A percentile compares a stretch with the other conserved stretches of the same genome.
Evolutionary conservation across 2,329 filamentous ascomycete species (phyloP).

Genomic region (Aspergillus brunneoviolaceus): DNA sequence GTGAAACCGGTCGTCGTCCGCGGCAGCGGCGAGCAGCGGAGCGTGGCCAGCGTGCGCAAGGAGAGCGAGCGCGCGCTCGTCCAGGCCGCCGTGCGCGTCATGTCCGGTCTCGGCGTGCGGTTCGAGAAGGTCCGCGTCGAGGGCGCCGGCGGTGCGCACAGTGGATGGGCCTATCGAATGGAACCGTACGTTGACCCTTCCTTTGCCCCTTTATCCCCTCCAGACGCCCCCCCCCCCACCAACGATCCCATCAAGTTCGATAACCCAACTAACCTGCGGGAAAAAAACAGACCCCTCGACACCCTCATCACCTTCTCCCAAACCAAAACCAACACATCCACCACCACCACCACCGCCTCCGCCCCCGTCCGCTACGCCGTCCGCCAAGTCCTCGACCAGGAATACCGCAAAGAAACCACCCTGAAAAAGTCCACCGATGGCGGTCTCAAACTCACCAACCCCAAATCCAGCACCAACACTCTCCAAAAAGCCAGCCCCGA

Average conservation of each 20-base stretch:
- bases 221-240: too few species aligned
- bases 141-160: constrained; percentile 58
- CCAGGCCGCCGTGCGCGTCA: constrained; percentile 72
- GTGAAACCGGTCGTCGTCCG: constrained; percentile 86
- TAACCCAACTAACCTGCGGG: neutral
- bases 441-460: constrained; percentile 28
- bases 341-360: constrained; percentile 58
- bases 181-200: constrained; percentile 68
- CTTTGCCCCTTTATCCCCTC: too few species aligned
- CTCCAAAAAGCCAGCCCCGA: constrained; percentile 22
- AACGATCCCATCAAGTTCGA: too few species aligned
- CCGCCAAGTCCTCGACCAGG: constrained; percentile 87
- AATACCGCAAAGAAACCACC: constrained; percentile 72
- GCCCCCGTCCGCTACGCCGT: constrained; percentile 87
- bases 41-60: constrained; percentile 81
- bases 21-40: constrained; percentile 63
- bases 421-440: constrained; percentile 57
- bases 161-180: constrained; percentile 86
- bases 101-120: constrained; percentile 77
- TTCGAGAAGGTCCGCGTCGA: constrained; percentile 82
- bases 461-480: too few species aligned
- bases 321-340: constrained; percentile 38
- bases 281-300: constrained; percentile 63
- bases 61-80: constrained; percentile 82
- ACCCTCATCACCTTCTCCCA: constrained; percentile 65